Base-by-base conservation (phyloP, 129 eudicot species). In the Tagetes patula region DNA sequence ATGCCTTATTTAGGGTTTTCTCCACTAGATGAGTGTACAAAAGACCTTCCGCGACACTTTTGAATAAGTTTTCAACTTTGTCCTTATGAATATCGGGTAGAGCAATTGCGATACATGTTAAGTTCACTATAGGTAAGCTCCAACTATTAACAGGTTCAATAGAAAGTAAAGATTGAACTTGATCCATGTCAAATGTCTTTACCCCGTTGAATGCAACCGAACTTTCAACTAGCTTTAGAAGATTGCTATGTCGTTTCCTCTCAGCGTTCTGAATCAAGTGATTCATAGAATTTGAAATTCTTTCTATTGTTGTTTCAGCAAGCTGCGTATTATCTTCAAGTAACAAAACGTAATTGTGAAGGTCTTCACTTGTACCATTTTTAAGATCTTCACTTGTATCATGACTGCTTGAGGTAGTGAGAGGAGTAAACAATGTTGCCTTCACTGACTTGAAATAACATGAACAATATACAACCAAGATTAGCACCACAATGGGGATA, bases 41-140 rank as follows among this genome's bases (percentile, higher is more conserved):
- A 12, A 69, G 73, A 49, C 71, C 71, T 45, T 67, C 56, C 13
- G 56, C 46, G 56, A 67, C 71, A 67, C 71, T 67, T 3, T 36
- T 46, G 27, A 45, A 5, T 56, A 67, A 67, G 9, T 56, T 67
- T 27, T 31, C 40, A 45, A 67, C 56, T 31, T 7, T 34, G 1
- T 5, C 9, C 0, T 4, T 32, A 12, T 65, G 6, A 31, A 10
- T 45, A 38, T 47, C 12, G 10, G 85, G 77, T 33, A 84, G 83
- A n/a, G 85, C 56, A 40, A 77, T 6, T 1, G 81, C 85, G 12
- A 84, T 77, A 65, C 78, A 61, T 9, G 88, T 79, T 8, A 63
- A 47, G 0, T 30, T 63, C 38, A 63, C 10, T 31, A 63, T 3
- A 0, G 46, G 10, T n/a, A 63, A 13, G 47, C 68, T 63, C 68